Evolutionary conservation across 108 stramenopile genomes (phyloP).

Genomic region (Schizochytrium sp.): DNA sequence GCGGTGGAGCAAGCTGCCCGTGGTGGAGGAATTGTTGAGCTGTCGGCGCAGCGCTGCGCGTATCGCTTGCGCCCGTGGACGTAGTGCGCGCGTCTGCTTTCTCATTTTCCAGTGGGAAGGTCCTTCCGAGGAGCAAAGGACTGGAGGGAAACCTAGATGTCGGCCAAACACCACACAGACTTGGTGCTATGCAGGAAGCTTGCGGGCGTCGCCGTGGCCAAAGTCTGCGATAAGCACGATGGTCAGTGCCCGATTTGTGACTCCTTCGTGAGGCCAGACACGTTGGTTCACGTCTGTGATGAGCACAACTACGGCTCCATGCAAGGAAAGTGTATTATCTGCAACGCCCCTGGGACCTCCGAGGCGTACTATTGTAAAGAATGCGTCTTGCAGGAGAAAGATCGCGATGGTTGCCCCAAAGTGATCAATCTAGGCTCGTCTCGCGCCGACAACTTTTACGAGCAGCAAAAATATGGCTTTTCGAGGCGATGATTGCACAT

Average conservation of each 20-base stretch:
- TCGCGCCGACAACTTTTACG: constrained; percentile 94
- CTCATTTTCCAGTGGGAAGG: too few species aligned
- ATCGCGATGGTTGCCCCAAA: constrained; percentile 98
- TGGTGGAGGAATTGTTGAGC: too few species aligned
- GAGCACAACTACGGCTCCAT: constrained; percentile 96
- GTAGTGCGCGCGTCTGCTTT: too few species aligned
- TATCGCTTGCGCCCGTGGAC: too few species aligned
- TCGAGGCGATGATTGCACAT: background rate
- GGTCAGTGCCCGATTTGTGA: constrained; percentile 96
- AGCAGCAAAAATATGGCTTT: constrained; percentile 73
- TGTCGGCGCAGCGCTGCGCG: too few species aligned
- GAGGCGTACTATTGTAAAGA: constrained; percentile 98
- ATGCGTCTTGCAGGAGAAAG: constrained; percentile 86
- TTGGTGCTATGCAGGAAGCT: constrained; percentile 98
- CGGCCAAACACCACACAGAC: constrained; percentile 94
- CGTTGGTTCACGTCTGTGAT: constrained; percentile 86
- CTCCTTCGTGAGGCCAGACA: constrained; percentile 84
- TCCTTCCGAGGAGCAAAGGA: too few species aligned
- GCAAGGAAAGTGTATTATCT: constrained; percentile 89
- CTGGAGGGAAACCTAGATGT: background rate
- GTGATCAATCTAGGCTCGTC: constrained; percentile 94
- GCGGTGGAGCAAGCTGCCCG: too few species aligned
- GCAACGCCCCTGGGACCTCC: constrained; percentile 85
- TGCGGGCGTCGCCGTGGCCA: constrained; percentile 87
- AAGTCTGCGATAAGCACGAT: constrained; percentile 94